A percentile compares a stretch with the other conserved stretches of the same genome.
phyloP scores from a whole-genome alignment of 208 protist species.

The Crithidia thermophila region DNA sequence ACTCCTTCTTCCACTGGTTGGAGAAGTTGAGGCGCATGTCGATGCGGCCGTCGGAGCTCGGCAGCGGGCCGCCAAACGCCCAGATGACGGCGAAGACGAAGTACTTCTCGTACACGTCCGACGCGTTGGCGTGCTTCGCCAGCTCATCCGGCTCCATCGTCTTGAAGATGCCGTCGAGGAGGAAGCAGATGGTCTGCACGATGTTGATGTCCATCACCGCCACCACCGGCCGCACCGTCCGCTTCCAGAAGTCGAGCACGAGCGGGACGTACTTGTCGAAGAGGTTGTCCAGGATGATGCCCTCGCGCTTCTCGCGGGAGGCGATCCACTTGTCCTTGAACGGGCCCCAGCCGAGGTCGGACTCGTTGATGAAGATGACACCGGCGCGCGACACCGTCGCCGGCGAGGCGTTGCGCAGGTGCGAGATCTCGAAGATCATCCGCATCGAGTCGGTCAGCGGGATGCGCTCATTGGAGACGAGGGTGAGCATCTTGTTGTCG shows the following conservation, averaged over 20 bases:
- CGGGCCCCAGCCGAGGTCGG: slow-evolving; percentile 97
- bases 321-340: slow-evolving; percentile 97
- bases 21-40: slow-evolving; percentile 95
- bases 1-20: slow-evolving; percentile 96
- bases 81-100: slow-evolving; percentile 98
- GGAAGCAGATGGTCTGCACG: slow-evolving; percentile 96
- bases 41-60: slow-evolving; percentile 93
- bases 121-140: slow-evolving; percentile 80
- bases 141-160: slow-evolving; percentile 86
- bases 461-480: slow-evolving; percentile 99
- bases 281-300: slow-evolving; percentile 94
- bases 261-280: slow-evolving; percentile 97
- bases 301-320: slow-evolving; percentile 89
- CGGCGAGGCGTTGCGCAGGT: slow-evolving; percentile 97
- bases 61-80: slow-evolving; percentile 96
- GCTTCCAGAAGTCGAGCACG: slow-evolving; percentile 95
- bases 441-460: slow-evolving; percentile 97
- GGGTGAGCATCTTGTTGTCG: slow-evolving; percentile 99
- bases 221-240: slow-evolving; percentile 88
- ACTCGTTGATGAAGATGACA: slow-evolving; percentile 98
- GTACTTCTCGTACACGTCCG: slow-evolving; percentile 97
- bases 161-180: slow-evolving; percentile 95
- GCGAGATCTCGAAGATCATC: slow-evolving; percentile 98
- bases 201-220: slow-evolving; percentile 95
- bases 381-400: slow-evolving; percentile 98